Evolutionary conservation across 2,329 filamentous ascomycete genomes (phyloP), one percentile per base, ranked within the genome.

Genomic region (Lachnellula cervina): DNA sequence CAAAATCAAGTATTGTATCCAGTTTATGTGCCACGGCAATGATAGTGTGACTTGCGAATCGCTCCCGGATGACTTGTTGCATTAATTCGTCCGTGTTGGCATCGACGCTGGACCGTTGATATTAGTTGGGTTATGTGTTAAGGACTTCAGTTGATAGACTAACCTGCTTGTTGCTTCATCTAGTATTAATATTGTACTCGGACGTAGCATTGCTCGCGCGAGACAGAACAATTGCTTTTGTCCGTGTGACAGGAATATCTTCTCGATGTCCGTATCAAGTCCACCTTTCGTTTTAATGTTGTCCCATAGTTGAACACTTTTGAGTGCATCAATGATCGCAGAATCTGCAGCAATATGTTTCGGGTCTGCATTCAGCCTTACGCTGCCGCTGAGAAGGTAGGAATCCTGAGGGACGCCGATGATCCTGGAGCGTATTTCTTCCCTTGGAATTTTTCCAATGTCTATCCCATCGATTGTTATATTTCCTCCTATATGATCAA

Each of bases 161-260:
- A 28, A 52, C 49, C 49, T 52, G 49, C 49, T 52, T 3, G 68
- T 71, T 1, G 66, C 66, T 56, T 71, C 69, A 35, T 71, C 69
- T 8, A 70, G 50, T 9, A 73, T 63, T 0, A 74, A 57, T 17
- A 78, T 62, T 1, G 66, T 69, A 4, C 64, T 63, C 7, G 62
- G 62, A 5, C 64, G 60, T 40, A 80, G 60, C 14, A 80, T 63
- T 0, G 76, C 73, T 49, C 79, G 66, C 0, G 78, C 76, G 0
- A 81, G 66, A 42, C 72, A 74, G 50, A 81, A 76, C 0, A 81
- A 66, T 58, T 80, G 78, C 48, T 69, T 67, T 59, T 81, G 73
- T 1, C 78, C 78, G 44, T 76, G 72, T 0, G 74, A 78, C 71
- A 97, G 92, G 0, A 91, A 94, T 57, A 8, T 79, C 73, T 51